Evolutionary conservation across 2,329 filamentous ascomycete genomes (phyloP).

Genomic region (Phialemonium atrogriseum): DNA sequence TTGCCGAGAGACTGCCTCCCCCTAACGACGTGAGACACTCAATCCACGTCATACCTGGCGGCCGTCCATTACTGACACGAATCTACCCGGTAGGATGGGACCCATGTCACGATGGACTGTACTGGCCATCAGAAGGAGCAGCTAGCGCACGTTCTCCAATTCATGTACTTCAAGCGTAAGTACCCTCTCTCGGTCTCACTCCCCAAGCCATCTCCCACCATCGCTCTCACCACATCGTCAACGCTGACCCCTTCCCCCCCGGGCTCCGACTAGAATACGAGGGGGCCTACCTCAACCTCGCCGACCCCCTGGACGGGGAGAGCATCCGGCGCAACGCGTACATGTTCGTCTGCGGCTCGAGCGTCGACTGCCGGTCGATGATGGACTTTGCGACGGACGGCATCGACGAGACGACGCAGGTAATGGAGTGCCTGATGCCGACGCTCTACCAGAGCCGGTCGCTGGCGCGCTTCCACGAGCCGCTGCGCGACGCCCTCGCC

Average conservation of each 20-base stretch:
- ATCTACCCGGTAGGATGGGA: too few relatives aligned
- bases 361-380: slow-evolving; percentile 14
- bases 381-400: slow-evolving; percentile 36
- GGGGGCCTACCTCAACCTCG: slow-evolving; percentile 5
- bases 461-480: slow-evolving; percentile 12
- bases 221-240: too few relatives aligned
- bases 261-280: slow-evolving; percentile 9
- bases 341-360: slow-evolving; percentile 17
- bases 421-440: slow-evolving; percentile 28
- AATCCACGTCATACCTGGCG: too few relatives aligned
- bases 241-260: too few relatives aligned
- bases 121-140: slow-evolving; percentile 9
- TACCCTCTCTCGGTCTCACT: not conserved
- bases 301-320: slow-evolving; percentile 10
- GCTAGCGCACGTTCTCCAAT: slow-evolving; percentile 15
- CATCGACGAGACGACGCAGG: slow-evolving; percentile 43
- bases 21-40: slow-evolving; percentile 6
- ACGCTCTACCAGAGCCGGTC: slow-evolving; percentile 4
- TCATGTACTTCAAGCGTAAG: slow-evolving; percentile 19
- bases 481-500: slow-evolving; percentile 12
- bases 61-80: too few relatives aligned
- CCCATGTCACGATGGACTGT: slow-evolving; percentile 7
- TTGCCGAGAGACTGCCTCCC: slow-evolving; percentile 6
- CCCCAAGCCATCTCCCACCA: slow-evolving; percentile 1
- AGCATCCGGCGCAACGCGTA: slow-evolving; percentile 13